Evolutionary conservation across 257 asterid genomes (phyloP), one percentile per base, ranked within the genome.

Genomic region (Salvia miltiorrhiza): DNA sequence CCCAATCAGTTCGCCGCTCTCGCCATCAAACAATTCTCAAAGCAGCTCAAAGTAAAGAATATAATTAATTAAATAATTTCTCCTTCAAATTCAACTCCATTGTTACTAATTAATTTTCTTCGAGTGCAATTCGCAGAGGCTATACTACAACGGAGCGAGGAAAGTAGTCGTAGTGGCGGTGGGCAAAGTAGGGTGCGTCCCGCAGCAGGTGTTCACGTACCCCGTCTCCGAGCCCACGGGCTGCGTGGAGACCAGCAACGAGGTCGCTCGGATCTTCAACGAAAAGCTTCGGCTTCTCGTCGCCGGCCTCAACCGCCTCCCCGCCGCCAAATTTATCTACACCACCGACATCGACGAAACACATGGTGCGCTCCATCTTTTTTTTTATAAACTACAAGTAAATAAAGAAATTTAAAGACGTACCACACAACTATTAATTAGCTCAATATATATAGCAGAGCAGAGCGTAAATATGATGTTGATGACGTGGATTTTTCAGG

Each of bases 141-240:
- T 85, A 64, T 83, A 87, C 76, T 1, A 1, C 1, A n/a, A 57
- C 0, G 88, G 88, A 8, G 90, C 85, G 33, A 81, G 90, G 55
- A 87, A 81, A 76, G 39, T 82, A 3, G 87, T 76, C 0, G 79
- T 87, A 21, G 16, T 59, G 1, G 84, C 62, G 3, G 5, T 69
- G 0, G 90, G 86, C 1, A 19, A 54, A 14, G 5, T 87, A 60
- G 87, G 90, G 0, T 85, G 88, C 43, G 4, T 72, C 7, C 88
- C 88, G 7, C 65, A 54, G 50, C 64, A 69, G 56, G 4, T 78
- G 23, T 63, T 69, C 0, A 26, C 44, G 28, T 74, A 80, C 77
- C 82, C 79, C 48, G 7, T 48, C 52, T 28, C 80, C 20, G 14
- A 54, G 3, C 76, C 65, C 47, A 65, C 85, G 2, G 59, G 59